Evolutionary conservation across 2,329 filamentous ascomycete species (phyloP).

Genomic region (Drechslera avenae): DNA sequence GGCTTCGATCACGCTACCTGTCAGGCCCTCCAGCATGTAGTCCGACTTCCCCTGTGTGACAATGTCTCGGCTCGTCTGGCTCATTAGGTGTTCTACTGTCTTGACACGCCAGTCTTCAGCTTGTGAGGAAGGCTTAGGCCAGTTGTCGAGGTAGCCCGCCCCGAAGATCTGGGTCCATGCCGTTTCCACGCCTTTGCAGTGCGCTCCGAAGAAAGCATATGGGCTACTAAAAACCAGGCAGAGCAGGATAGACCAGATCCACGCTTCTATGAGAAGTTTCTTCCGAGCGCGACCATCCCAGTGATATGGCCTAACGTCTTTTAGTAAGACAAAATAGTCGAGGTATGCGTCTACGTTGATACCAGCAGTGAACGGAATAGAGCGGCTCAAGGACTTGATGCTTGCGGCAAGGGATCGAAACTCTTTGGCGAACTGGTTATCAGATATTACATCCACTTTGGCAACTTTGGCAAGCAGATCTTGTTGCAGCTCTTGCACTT

Average conservation of each 20-base stretch:
- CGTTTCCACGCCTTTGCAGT: background rate
- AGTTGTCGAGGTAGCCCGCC: fast-evolving
- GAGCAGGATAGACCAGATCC: slow-evolving; percentile 22
- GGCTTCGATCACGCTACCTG: too few species aligned
- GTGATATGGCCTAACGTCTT: background rate
- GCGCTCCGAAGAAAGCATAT: background rate
- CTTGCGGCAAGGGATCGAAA: background rate
- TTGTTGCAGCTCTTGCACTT: background rate
- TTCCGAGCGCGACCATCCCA: slow-evolving; percentile 13
- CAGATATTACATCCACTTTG: background rate
- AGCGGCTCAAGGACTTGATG: slow-evolving; percentile 6
- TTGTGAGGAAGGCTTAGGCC: background rate
- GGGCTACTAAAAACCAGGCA: background rate
- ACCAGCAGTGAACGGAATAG: background rate
- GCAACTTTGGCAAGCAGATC: background rate
- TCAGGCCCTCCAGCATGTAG: too few species aligned
- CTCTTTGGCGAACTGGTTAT: background rate
- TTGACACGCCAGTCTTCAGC: background rate
- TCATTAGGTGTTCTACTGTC: background rate
- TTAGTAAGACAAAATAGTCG: background rate
- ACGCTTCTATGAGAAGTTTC: slow-evolving; percentile 22
- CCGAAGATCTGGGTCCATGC: background rate
- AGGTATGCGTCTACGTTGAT: background rate
- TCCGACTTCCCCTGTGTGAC: too few species aligned
- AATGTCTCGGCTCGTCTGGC: too few species aligned